Evolutionary conservation across 2,329 filamentous ascomycete species (phyloP).

Genomic region (Chrysoporthe cubensis): DNA sequence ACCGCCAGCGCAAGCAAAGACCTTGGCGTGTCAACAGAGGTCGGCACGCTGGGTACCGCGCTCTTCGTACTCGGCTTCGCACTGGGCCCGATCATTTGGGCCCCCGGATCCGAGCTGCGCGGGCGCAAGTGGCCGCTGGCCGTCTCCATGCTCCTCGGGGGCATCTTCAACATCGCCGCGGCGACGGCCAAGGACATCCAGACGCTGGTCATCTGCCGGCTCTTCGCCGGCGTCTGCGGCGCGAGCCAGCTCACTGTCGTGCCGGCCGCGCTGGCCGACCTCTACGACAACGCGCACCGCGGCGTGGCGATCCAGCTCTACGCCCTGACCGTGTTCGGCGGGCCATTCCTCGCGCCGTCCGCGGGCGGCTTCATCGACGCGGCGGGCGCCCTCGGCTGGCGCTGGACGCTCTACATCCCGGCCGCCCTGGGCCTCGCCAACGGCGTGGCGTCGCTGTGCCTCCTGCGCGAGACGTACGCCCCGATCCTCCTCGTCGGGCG

Average conservation of each 20-base stretch:
- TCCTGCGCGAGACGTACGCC: slow-evolving; percentile 22
- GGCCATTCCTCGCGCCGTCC: slow-evolving; percentile 21
- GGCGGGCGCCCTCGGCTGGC: slow-evolving; percentile 17
- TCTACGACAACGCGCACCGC: slow-evolving; percentile 22
- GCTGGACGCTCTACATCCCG: slow-evolving; percentile 25
- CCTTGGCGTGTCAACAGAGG: slow-evolving; percentile 32
- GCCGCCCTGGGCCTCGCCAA: slow-evolving; percentile 21
- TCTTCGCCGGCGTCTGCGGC: slow-evolving; percentile 22
- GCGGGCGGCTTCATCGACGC: slow-evolving; percentile 19
- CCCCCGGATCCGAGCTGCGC: slow-evolving; percentile 38
- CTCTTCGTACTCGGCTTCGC: slow-evolving; percentile 46
- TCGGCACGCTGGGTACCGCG: slow-evolving; percentile 41
- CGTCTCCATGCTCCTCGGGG: slow-evolving; percentile 35
- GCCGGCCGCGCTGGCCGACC: slow-evolving; percentile 20
- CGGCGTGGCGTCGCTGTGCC: slow-evolving; percentile 12
- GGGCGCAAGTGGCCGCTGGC: slow-evolving; percentile 40
- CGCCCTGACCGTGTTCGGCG: slow-evolving; percentile 24
- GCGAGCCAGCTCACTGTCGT: slow-evolving; percentile 25
- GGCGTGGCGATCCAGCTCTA: slow-evolving; percentile 25
- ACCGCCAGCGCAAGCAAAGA: slow-evolving; percentile 13
- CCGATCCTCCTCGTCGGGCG: slow-evolving; percentile 17
- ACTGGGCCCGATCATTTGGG: slow-evolving; percentile 40
- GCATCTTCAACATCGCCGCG: slow-evolving; percentile 42
- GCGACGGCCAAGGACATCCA: slow-evolving; percentile 42
- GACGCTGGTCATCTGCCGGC: slow-evolving; percentile 21